phyloP scores from a whole-genome alignment of 192 early-diverging fungal species.

The Pilobolus umbonatus region DNA sequence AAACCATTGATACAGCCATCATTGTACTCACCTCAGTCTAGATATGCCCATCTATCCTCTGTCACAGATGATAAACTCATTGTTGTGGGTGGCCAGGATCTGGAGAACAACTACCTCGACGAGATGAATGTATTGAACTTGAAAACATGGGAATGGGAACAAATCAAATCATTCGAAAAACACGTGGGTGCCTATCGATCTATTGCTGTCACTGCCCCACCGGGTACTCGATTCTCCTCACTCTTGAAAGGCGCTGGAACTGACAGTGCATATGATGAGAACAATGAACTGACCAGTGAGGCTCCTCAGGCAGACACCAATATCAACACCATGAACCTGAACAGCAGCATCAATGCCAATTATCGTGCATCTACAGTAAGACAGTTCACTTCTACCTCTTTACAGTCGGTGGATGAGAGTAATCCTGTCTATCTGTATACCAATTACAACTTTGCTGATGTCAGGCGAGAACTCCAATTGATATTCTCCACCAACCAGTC shows the following conservation, averaged over 20 bases:
- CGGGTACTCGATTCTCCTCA: constrained; percentile 9
- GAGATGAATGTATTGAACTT: constrained; percentile 78
- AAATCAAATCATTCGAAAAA: constrained; percentile 61
- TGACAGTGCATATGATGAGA: constrained; percentile 16
- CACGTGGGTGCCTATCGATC: constrained; percentile 79
- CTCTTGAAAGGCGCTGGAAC: constrained; percentile 6
- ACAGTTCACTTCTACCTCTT: constrained; percentile 12
- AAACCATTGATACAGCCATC: constrained; percentile 41
- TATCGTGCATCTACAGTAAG: constrained; percentile 4
- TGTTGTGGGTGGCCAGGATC: constrained; percentile 74
- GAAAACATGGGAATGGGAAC: constrained; percentile 61
- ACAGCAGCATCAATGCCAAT: neutral
- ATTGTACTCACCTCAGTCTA: constrained; percentile 37
- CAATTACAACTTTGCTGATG: constrained; percentile 78
- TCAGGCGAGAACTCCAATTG: constrained; percentile 71
- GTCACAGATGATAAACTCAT: constrained; percentile 60
- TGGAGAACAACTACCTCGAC: constrained; percentile 70
- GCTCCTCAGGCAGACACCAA: neutral
- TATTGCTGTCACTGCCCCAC: constrained; percentile 56
- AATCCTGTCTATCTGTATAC: constrained; percentile 71
- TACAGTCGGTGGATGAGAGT: constrained; percentile 40
- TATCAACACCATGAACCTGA: neutral
- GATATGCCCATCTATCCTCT: constrained; percentile 76
- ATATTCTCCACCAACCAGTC: constrained; percentile 53
- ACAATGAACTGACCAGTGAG: neutral